Evolutionary conservation across 169 alveolate species (phyloP).

Genomic region (Plasmodium cynomolgi): DNA sequence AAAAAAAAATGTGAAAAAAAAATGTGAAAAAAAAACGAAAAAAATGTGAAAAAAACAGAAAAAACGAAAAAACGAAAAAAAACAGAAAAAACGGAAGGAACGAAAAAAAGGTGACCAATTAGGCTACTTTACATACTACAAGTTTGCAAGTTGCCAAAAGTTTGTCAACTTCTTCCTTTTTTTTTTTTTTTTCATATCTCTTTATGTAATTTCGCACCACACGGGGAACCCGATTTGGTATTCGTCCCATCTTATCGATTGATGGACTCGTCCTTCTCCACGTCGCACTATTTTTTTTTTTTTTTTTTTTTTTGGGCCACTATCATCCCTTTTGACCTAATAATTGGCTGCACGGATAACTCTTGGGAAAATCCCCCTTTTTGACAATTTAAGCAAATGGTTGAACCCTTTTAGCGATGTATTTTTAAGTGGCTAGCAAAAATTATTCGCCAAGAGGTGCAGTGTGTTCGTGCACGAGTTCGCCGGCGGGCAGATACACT

Average conservation of each 20-base stretch:
- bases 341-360: background rate
- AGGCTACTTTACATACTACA: background rate
- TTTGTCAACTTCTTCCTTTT: background rate
- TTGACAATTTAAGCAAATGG: background rate
- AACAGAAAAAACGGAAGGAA: background rate
- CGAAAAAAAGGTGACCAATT: background rate
- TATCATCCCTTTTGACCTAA: background rate
- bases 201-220: background rate
- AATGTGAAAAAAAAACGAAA: background rate
- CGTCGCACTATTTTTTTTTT: background rate
- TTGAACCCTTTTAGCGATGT: background rate
- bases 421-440: background rate
- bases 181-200: background rate
- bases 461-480: background rate
- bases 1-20: background rate
- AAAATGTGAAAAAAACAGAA: background rate
- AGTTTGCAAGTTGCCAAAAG: background rate
- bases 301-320: background rate
- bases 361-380: background rate
- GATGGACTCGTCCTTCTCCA: background rate
- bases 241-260: background rate
- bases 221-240: slow-evolving; percentile 1
- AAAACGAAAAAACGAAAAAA: background rate
- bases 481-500: no score
- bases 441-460: background rate